Conservation (phyloP, 331 rosid genomes). For the Prunus yedoensis region DNA sequence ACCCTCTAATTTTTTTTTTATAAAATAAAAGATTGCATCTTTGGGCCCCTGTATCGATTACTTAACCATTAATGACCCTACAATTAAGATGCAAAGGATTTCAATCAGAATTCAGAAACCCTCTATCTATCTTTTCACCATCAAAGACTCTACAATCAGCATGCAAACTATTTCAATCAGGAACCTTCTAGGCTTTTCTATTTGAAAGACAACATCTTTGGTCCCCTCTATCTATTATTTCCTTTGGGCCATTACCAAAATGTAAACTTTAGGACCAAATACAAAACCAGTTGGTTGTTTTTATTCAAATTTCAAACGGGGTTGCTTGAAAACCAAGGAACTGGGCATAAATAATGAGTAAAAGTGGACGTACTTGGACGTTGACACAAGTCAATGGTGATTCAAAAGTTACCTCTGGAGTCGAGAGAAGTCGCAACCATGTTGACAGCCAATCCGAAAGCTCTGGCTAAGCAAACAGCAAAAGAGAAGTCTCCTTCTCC, state of each 20-base stretch:
- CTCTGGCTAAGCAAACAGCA: neutral
- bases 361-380: no score
- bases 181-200: neutral
- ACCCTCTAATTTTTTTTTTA: neutral
- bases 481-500: constrained; percentile 65
- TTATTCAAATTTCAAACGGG: neutral
- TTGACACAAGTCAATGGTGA: no score
- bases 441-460: constrained; percentile 35
- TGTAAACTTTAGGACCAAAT: neutral
- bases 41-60: neutral
- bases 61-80: neutral
- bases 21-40: neutral
- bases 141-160: no score
- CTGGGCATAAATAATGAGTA: neutral
- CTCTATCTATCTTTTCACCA: neutral
- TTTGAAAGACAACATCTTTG: neutral
- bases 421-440: constrained; percentile 50
- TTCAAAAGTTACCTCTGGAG: neutral
- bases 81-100: neutral
- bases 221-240: neutral
- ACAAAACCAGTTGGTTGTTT: no score
- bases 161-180: no score
- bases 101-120: constrained; percentile 7
- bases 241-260: neutral
- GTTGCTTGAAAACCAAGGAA: neutral